phyloP scores from a whole-genome alignment of 2,329 filamentous ascomycete genomes.

The Aspergillus thermomutatus region DNA sequence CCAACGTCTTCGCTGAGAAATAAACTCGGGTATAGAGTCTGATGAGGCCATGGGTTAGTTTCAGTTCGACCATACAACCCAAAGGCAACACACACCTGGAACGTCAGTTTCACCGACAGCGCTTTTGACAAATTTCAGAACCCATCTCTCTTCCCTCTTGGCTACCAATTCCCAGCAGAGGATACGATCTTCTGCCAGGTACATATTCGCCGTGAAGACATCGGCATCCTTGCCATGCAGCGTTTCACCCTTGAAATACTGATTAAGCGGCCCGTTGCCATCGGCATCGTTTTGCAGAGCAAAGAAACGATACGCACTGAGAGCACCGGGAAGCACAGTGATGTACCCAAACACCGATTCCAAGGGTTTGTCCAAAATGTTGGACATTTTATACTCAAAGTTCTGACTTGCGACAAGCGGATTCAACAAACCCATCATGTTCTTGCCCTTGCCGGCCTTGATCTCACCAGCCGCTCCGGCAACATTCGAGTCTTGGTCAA shows the following conservation, averaged over 20 bases:
- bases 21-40: constrained; percentile 94
- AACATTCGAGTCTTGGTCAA: constrained; percentile 95
- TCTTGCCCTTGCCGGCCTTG: constrained; percentile 90
- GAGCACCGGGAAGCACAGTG: constrained; percentile 88
- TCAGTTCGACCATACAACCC: constrained; percentile 1
- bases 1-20: constrained; percentile 94
- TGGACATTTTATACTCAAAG: constrained; percentile 99
- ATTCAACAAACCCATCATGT: constrained; percentile 79
- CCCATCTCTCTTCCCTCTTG: constrained; percentile 91
- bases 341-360: constrained; percentile 99
- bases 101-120: constrained; percentile 98
- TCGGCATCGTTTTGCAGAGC: constrained; percentile 95
- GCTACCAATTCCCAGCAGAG: constrained; percentile 97
- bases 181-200: constrained; percentile 96
- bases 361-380: constrained; percentile 94
- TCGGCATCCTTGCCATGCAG: constrained; percentile 94
- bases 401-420: constrained; percentile 96
- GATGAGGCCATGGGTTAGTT: neutral
- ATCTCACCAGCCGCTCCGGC: constrained; percentile 97
- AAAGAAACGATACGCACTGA: constrained; percentile 94
- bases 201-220: constrained; percentile 99
- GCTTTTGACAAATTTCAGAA: constrained; percentile 94
- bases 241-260: constrained; percentile 99
- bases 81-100: constrained; percentile 59
- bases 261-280: constrained; percentile 88